Base-by-base conservation (phyloP, 805 yeast genomes). In the Metahyphopichia silvanorum region DNA sequence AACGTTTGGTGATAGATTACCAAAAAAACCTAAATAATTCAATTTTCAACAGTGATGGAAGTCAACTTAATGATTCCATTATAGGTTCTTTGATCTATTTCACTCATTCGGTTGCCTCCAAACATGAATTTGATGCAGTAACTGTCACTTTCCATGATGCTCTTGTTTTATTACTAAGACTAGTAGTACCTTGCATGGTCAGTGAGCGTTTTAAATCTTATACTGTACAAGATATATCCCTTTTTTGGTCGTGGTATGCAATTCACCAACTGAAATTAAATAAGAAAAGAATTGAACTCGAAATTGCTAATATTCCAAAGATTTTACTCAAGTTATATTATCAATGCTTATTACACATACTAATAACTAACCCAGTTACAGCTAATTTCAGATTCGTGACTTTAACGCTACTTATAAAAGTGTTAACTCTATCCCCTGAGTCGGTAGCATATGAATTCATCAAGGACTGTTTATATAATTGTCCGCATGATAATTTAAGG, bases 401-500 rank as follows among this genome's bases (percentile, higher is more conserved):
- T 8, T 74, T 78, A 46, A 79, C 89, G 0, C 60, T 86, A 26
- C 56, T 86, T 21, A 77, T 84, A 2, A 78, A 79, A 43, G 48
- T 86, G 2, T 59, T 91, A 43, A 71, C 82, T 6, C 51, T 72
- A 14, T 55, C 79, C 20, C 74, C 79, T 0, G 86, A 84, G 38
- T 62, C 63, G 1, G 56, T 68, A 9, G 58, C 83, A 0, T 86
- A 77, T 55, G 61, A 63, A 3, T 85, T 83, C 49, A 60, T 86
- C 11, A 49, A 67, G 16, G 87, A 86, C 48, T 69, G 87, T 1
- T 63, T 91, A 31, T 60, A 65, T 18, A 65, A 73, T 32, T 83
- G 91, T 48, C 89, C 93, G 2, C 76, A 70, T 48, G 77, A 70
- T 24, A 71, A 73, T 24, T 74, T 76, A 15, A 77, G 78, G 44